Evolutionary conservation across 805 yeast genomes (phyloP), one percentile per base, ranked within the genome.

Genomic region (Blastobotrys attinorum): DNA sequence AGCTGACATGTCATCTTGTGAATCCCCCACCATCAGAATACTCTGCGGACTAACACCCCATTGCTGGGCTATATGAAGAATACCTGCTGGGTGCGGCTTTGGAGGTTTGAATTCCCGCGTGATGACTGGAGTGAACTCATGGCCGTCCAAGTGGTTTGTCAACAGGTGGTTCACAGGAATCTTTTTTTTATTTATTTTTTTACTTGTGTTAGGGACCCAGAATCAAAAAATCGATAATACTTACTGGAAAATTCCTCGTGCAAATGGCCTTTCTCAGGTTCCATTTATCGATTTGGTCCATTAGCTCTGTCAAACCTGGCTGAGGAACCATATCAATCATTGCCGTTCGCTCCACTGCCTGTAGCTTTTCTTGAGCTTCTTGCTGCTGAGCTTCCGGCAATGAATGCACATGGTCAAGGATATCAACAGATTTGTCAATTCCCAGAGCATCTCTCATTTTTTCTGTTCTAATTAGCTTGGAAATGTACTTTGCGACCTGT

Each of bases 21-120:
- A 81, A 56, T 81, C 88, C 10, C 89, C 89, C 13, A 81, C 82
- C 88, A 81, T 81, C 4, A 80, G 56, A 23, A 81, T 48, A 32
- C 72, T 64, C 15, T 59, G 50, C 0, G 83, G 75, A 1, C 59
- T 51, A 15, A 73, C 39, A 1, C 65, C 47, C 79, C 83, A 75
- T 3, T 52, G 40, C 31, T 63, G 47, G 2, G 80, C 74, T 20
- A 81, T 79, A 49, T 77, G 75, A 17, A 74, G 56, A 33, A 81
- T 56, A 2, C 87, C 85, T 36, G 71, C 74, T 0, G 85, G 83
- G 8, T 75, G 67, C 1, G 88, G 88, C 53, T 81, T 81, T 13
- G 87, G 76, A 0, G 87, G 87, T 35, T 66, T 60, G 56, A 81
- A 81, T 15, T 75, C 77, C 34, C 88, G 67, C 0, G 88, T 81